Base-by-base conservation (phyloP, 2,329 filamentous ascomycete genomes). In the Claviceps paspali region DNA sequence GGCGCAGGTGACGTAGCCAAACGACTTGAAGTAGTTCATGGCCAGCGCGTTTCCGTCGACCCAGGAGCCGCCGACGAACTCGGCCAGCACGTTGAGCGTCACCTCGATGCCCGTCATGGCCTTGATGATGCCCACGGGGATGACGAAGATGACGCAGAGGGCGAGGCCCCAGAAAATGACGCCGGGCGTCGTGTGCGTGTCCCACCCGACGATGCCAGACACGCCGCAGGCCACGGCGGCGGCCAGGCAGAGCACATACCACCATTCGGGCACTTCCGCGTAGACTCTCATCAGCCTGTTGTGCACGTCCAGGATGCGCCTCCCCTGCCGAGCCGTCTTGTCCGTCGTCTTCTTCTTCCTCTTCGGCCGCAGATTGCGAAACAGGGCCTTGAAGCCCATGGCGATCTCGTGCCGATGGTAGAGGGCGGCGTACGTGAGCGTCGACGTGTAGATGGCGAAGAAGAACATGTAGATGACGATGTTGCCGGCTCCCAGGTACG, bases 11-110 rank as follows among this genome's bases (percentile, higher is more conserved):
- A 67, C 60, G 36, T 64, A 64, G 31, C 64, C 64, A 42, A 66
- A 68, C 0, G 61, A 63, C 55, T 70, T 70, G 60, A 71, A 69
- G 45, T 62, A 68, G 53, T 68, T 70, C 63, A 70, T 69, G 35
- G 63, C 64, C 37, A 68, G 47, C 0, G 65, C 64, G 36, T 69
- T 68, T 22, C 67, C 67, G 21, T 63, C 60, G 8, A 67, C 61
- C 43, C 56, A 62, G 5, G 62, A 64, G n/a, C 67, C 67, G 36
- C 64, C 67, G 29, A 70, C 65, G 29, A 71, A 65, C 50, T 70
- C 66, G 28, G 67, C 64, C 6, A 73, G 53, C 4, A 71, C 67
- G 45, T 70, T 68, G 28, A 70, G 56, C 2, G 61, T 68, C 5
- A 69, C 64, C 43, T 68, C 62, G 27, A 68, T 59, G 38, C 65